phyloP scores from a whole-genome alignment of 2,329 filamentous ascomycete species.

The Penicillium frequentans region DNA sequence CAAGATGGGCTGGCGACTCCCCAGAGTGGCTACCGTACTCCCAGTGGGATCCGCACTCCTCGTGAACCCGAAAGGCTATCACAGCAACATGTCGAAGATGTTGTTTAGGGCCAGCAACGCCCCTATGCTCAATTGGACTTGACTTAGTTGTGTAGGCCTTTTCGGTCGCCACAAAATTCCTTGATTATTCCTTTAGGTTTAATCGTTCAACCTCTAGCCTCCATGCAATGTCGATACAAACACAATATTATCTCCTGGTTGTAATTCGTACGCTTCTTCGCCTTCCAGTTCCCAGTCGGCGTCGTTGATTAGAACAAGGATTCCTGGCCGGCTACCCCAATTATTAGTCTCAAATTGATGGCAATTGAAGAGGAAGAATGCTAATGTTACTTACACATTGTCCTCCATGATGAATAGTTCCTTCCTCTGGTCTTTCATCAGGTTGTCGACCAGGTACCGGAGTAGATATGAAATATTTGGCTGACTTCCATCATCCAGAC shows the following conservation, averaged over 20 bases:
- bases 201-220: constrained; percentile 54
- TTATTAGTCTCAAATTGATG: neutral
- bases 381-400: constrained; percentile 69
- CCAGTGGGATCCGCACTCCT: constrained; percentile 34
- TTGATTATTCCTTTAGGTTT: neutral
- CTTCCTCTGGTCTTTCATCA: constrained; percentile 82
- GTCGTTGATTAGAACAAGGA: constrained; percentile 95
- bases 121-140: neutral
- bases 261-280: constrained; percentile 84
- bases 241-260: constrained; percentile 79
- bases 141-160: neutral
- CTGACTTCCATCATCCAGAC: constrained; percentile 58
- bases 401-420: constrained; percentile 88
- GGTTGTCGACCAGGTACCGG: constrained; percentile 71
- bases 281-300: constrained; percentile 98
- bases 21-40: constrained; percentile 37
- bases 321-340: constrained; percentile 77
- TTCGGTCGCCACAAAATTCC: neutral
- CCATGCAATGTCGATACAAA: constrained; percentile 97
- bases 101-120: constrained; percentile 31
- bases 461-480: constrained; percentile 76
- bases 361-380: constrained; percentile 4
- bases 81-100: constrained; percentile 47
- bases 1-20: constrained; percentile 44
- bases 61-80: constrained; percentile 46